A percentile compares a stretch with the other conserved stretches of the same genome.
phyloP scores from a whole-genome alignment of 805 yeast species.

The Wickerhamomyces chambardii region DNA sequence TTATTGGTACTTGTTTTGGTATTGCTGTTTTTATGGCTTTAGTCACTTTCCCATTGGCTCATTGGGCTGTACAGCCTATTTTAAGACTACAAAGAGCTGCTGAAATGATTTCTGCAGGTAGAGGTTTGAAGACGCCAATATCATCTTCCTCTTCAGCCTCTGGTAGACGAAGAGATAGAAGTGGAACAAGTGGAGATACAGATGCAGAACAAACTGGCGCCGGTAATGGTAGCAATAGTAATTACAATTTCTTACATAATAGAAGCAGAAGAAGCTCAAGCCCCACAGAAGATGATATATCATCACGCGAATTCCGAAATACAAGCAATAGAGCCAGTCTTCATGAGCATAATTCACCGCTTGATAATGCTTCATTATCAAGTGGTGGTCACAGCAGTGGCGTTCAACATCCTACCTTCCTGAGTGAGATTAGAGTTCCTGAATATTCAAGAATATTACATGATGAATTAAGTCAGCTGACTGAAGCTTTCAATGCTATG shows the following conservation, averaged over 20 bases:
- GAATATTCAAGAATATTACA: slow-evolving; percentile 42
- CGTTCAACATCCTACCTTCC: slow-evolving; percentile 21
- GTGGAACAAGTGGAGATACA: slow-evolving; percentile 2
- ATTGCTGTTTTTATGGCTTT: slow-evolving; percentile 67
- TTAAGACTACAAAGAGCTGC: slow-evolving; percentile 74
- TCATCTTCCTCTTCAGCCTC: slow-evolving; percentile 1
- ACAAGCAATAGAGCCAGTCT: not conserved
- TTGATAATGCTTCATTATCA: slow-evolving; percentile 8
- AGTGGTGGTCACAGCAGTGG: slow-evolving; percentile 4
- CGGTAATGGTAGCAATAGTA: too few relatives aligned
- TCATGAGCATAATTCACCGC: not conserved
- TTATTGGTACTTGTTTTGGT: slow-evolving; percentile 71
- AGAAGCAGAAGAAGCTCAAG: slow-evolving; percentile 2
- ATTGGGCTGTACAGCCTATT: slow-evolving; percentile 79
- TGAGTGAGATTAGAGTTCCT: slow-evolving; percentile 33
- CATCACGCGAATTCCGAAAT: not conserved
- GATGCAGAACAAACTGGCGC: slow-evolving; percentile 3
- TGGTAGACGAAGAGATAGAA: slow-evolving; percentile 2
- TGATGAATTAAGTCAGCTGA: slow-evolving; percentile 83
- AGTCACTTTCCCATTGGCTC: slow-evolving; percentile 76
- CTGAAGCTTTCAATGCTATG: slow-evolving; percentile 88
- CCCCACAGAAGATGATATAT: not conserved
- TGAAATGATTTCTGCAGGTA: slow-evolving; percentile 38
- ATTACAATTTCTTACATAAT: too few relatives aligned
- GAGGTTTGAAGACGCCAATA: slow-evolving; percentile 24